These are phyloP conservation scores for Collybiopsis confluens DNA, from an alignment of 768 basidiomycete genomes.

Conservation along the genomic window DNA sequence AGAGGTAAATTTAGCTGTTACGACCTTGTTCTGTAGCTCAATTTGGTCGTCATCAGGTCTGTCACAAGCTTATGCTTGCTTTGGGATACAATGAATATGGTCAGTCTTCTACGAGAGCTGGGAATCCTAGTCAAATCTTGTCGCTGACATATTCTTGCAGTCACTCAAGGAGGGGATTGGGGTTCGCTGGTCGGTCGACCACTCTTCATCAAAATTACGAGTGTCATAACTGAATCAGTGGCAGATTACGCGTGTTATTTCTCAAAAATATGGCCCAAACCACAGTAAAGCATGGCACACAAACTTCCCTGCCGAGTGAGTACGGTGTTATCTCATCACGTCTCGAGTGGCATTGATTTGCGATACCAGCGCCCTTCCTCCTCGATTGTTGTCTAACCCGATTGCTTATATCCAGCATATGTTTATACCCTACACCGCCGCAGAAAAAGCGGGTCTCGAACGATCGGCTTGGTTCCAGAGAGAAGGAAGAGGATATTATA, in stretches of 20 bases:
- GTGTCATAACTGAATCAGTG: background rate
- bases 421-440: constrained; percentile 20
- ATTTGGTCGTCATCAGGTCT: constrained; percentile 17
- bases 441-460: constrained; percentile 1
- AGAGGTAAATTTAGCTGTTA: constrained; percentile 23
- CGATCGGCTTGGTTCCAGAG: background rate
- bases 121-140: background rate
- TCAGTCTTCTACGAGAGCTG: background rate
- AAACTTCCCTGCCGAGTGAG: constrained; percentile 21
- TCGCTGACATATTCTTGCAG: background rate
- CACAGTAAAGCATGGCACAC: constrained; percentile 28
- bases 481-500: constrained; percentile 20
- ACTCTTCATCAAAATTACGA: background rate
- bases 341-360: background rate
- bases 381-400: background rate
- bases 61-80: constrained; percentile 30
- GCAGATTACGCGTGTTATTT: constrained; percentile 22
- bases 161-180: background rate
- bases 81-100: constrained; percentile 33
- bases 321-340: background rate
- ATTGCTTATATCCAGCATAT: constrained; percentile 21
- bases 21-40: background rate
- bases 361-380: background rate
- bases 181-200: background rate
- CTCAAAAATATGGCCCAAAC: constrained; percentile 17